Evolutionary conservation across 2,329 filamentous ascomycete genomes (phyloP).

Genomic region (Neonectria ditissima): DNA sequence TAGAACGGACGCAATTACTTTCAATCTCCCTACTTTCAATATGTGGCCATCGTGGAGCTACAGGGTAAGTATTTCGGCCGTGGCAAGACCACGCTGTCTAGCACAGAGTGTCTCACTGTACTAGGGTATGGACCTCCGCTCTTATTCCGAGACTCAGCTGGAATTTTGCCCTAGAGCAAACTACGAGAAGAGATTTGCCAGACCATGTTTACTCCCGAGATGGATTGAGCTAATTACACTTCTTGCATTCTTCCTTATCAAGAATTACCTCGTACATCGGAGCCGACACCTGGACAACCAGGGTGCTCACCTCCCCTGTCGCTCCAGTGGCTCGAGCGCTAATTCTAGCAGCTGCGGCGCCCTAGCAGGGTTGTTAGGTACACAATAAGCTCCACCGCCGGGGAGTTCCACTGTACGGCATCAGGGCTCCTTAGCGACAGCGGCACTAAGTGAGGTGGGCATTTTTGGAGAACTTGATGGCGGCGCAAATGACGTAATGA

Average conservation of each 20-base stretch:
- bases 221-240: not conserved
- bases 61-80: not conserved
- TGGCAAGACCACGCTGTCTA: not conserved
- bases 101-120: not conserved
- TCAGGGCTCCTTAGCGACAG: not conserved
- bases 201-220: not conserved
- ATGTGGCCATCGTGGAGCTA: not conserved
- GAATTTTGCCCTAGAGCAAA: not conserved
- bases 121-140: not conserved
- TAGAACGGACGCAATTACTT: not conserved
- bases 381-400: not conserved
- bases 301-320: no score
- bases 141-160: not conserved
- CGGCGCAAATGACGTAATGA: constrained; percentile 24
- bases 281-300: no score
- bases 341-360: not conserved
- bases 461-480: constrained; percentile 9
- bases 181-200: not conserved
- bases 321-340: constrained; percentile 5
- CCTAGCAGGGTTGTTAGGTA: not conserved
- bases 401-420: not conserved
- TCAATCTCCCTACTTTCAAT: not conserved
- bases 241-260: not conserved
- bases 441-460: constrained; percentile 1
- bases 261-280: no score